Conservation (phyloP, 2,329 filamentous ascomycete genomes). For the Herpotrichia juniperi region DNA sequence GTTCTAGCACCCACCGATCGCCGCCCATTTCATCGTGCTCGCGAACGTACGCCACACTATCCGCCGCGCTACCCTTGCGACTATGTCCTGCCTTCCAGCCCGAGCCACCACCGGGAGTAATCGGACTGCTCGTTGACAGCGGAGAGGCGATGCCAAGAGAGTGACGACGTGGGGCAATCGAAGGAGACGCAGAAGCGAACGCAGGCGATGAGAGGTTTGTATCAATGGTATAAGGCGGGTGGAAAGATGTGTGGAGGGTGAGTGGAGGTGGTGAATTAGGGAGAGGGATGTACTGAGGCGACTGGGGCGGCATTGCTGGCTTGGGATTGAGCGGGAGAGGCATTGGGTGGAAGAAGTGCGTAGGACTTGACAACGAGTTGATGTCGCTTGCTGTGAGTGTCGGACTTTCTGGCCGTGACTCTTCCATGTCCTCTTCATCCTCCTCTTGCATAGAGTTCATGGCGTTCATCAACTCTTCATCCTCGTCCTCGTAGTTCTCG, state of each 20-base stretch:
- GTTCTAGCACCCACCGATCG: slow-evolving; percentile 71
- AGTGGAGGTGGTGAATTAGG: slow-evolving; percentile 16
- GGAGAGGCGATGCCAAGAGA: slow-evolving; percentile 40
- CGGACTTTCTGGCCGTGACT: slow-evolving; percentile 34
- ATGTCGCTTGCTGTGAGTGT: slow-evolving; percentile 40
- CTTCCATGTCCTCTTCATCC: slow-evolving; percentile 16
- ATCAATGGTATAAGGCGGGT: slow-evolving; percentile 26
- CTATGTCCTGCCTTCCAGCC: slow-evolving; percentile 40
- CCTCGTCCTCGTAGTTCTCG: slow-evolving; percentile 26
- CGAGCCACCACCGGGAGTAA: slow-evolving; percentile 33
- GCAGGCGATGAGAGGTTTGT: slow-evolving; percentile 30
- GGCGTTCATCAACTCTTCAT: slow-evolving; percentile 32
- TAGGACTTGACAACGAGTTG: slow-evolving; percentile 33
- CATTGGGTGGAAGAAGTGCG: slow-evolving; percentile 9
- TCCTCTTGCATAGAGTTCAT: slow-evolving; percentile 31
- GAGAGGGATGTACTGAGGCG: slow-evolving; percentile 25
- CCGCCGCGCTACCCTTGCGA: slow-evolving; percentile 58
- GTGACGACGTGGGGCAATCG: slow-evolving; percentile 29
- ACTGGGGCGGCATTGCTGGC: slow-evolving; percentile 20
- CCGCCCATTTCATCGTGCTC: slow-evolving; percentile 65
- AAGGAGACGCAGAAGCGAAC: slow-evolving; percentile 22
- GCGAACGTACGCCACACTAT: slow-evolving; percentile 72
- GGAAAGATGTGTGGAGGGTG: slow-evolving; percentile 28
- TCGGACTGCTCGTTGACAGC: slow-evolving; percentile 37
- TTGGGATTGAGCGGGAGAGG: slow-evolving; percentile 6